Conservation (phyloP, 2,329 filamentous ascomycete genomes). For the Fusarium nematophilum region DNA sequence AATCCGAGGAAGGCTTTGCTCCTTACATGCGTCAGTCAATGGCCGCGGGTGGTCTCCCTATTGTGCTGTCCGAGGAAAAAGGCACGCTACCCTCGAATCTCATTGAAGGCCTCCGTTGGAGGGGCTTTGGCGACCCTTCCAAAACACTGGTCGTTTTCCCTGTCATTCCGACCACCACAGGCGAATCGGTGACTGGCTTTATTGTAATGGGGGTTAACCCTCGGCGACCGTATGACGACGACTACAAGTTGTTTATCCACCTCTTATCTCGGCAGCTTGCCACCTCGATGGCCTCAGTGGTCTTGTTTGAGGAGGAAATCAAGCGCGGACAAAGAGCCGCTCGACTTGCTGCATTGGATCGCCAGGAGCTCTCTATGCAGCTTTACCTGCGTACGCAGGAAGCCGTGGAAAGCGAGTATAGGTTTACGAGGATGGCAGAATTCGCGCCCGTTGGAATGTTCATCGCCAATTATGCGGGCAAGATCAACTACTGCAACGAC, state of each 20-base stretch:
- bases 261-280: constrained; percentile 80
- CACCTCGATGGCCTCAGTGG: constrained; percentile 83
- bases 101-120: constrained; percentile 74
- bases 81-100: constrained; percentile 73
- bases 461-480: constrained; percentile 77
- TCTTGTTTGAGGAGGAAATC: constrained; percentile 87
- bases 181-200: constrained; percentile 80
- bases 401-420: constrained; percentile 76
- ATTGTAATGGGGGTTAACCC: constrained; percentile 84
- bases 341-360: constrained; percentile 78
- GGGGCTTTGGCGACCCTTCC: constrained; percentile 78
- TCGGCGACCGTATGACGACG: constrained; percentile 80
- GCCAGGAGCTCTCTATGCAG: constrained; percentile 81
- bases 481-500: constrained; percentile 84
- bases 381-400: constrained; percentile 73
- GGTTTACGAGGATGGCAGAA: constrained; percentile 86
- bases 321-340: constrained; percentile 78
- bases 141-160: constrained; percentile 80
- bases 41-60: constrained; percentile 69
- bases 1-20: constrained; percentile 78
- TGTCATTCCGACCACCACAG: constrained; percentile 78
- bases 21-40: constrained; percentile 82
- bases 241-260: constrained; percentile 82
- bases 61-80: constrained; percentile 74
- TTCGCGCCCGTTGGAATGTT: constrained; percentile 88